A percentile compares a stretch with the other conserved stretches of the same genome.
Evolutionary conservation across 2,329 filamentous ascomycete species (phyloP).

Genomic region (Epichloe brachyelytri): DNA sequence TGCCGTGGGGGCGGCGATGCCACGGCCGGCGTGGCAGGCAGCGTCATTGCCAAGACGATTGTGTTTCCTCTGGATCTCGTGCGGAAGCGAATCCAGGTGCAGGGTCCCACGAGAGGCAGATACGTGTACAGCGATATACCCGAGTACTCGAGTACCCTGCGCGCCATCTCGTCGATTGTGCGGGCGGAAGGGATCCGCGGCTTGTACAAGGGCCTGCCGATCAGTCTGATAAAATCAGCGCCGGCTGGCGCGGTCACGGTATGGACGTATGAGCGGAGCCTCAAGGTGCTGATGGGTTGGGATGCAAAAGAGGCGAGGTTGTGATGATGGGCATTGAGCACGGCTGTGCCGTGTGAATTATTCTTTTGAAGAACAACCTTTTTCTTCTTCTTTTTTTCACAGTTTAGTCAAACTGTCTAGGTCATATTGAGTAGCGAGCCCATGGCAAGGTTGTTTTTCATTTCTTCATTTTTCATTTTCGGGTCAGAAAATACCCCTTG

Average conservation of each 20-base stretch:
- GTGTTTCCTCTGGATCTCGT: constrained; percentile 92
- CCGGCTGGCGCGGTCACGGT: constrained; percentile 87
- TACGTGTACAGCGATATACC: constrained; percentile 87
- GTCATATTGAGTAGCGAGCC: constrained; percentile 1
- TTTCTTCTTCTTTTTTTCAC: not conserved
- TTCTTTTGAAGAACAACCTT: not conserved
- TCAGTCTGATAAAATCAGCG: constrained; percentile 84
- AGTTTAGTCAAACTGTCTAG: not conserved
- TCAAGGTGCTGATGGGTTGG: constrained; percentile 43
- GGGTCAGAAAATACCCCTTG: too few species aligned
- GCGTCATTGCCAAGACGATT: constrained; percentile 70
- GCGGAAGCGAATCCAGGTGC: constrained; percentile 85
- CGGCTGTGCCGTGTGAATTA: not conserved
- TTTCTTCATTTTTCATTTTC: not conserved
- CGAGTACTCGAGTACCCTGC: constrained; percentile 56
- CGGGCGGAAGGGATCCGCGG: constrained; percentile 63
- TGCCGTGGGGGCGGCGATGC: constrained; percentile 69
- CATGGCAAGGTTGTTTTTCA: not conserved
- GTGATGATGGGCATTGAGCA: constrained; percentile 6
- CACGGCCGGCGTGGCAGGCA: constrained; percentile 66
- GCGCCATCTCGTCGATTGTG: constrained; percentile 56
- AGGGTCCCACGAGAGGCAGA: constrained; percentile 66
- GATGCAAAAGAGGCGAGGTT: constrained; percentile 18
- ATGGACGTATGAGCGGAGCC: constrained; percentile 79
- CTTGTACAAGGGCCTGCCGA: constrained; percentile 75